A percentile compares a stretch with the other conserved stretches of the same genome.
Evolutionary conservation across 768 basidiomycete species (phyloP).

Genomic region (Cyathus striatus): DNA sequence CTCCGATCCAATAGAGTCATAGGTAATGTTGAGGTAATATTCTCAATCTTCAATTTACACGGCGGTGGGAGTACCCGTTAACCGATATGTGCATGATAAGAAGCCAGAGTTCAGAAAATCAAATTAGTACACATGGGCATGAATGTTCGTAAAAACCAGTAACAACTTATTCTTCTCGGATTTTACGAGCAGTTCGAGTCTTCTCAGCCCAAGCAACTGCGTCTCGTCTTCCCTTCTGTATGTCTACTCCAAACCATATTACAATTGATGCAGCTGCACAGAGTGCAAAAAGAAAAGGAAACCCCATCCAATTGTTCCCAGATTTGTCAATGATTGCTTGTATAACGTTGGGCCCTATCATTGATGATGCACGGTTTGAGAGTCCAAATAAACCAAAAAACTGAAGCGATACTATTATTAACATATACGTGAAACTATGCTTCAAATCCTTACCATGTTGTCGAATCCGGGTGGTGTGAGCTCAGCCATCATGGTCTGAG

Average conservation of each 20-base stretch:
- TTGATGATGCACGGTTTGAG: constrained; percentile 80
- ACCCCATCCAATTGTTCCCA: constrained; percentile 78
- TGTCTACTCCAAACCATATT: constrained; percentile 74
- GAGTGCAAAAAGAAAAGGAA: constrained; percentile 77
- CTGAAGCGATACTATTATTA: constrained; percentile 25
- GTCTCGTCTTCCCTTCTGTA: constrained; percentile 56
- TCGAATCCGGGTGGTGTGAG: constrained; percentile 85
- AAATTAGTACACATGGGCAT: not conserved
- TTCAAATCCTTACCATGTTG: constrained; percentile 43
- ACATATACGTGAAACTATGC: no score
- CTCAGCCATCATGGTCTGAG: constrained; percentile 87
- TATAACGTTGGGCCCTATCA: constrained; percentile 83
- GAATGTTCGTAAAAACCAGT: no score
- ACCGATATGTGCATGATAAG: no score
- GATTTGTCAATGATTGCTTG: constrained; percentile 74
- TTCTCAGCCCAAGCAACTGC: constrained; percentile 53
- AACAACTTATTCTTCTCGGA: no score
- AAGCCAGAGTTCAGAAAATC: no score
- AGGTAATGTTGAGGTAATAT: no score
- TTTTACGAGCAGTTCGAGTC: not conserved
- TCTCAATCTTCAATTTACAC: no score
- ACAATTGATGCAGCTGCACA: constrained; percentile 61
- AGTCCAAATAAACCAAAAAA: constrained; percentile 87
- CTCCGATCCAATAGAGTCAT: no score
- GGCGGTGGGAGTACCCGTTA: no score